These are phyloP conservation scores for Rhodotorula taiwanensis DNA, from an alignment of 768 basidiomycete genomes.

Conservation along the genomic window DNA sequence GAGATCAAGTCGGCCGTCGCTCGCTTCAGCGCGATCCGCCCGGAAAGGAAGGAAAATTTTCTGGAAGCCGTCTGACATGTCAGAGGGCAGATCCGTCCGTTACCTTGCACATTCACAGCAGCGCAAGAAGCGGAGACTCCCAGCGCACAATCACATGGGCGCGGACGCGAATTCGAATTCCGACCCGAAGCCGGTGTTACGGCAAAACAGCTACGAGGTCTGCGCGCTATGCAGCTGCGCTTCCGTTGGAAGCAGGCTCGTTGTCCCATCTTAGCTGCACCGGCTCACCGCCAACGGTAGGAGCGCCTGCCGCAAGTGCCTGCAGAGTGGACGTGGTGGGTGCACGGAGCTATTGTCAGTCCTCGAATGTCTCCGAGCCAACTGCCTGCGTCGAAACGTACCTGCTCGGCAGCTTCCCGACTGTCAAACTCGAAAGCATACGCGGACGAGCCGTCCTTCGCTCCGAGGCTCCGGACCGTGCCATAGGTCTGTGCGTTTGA, in stretches of 20 bases:
- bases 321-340: neutral
- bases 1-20: neutral
- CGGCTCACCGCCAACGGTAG: neutral
- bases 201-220: too few relatives aligned
- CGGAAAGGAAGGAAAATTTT: too few relatives aligned
- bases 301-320: neutral
- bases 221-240: neutral
- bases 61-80: too few relatives aligned
- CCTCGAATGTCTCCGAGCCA: neutral
- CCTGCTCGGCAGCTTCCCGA: neutral
- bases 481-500: neutral
- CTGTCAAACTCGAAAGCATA: neutral
- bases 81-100: too few relatives aligned
- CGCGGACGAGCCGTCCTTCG: constrained; percentile 46
- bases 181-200: too few relatives aligned
- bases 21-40: too few relatives aligned
- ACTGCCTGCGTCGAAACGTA: neutral
- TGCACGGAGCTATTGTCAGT: neutral
- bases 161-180: too few relatives aligned
- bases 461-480: neutral
- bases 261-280: neutral
- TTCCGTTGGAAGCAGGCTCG: neutral
- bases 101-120: too few relatives aligned
- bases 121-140: too few relatives aligned
- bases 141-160: too few relatives aligned